A percentile compares a stretch with the other conserved stretches of the same genome.
phyloP scores from a whole-genome alignment of 2,329 filamentous ascomycete species.

The Colletotrichum phormii region DNA sequence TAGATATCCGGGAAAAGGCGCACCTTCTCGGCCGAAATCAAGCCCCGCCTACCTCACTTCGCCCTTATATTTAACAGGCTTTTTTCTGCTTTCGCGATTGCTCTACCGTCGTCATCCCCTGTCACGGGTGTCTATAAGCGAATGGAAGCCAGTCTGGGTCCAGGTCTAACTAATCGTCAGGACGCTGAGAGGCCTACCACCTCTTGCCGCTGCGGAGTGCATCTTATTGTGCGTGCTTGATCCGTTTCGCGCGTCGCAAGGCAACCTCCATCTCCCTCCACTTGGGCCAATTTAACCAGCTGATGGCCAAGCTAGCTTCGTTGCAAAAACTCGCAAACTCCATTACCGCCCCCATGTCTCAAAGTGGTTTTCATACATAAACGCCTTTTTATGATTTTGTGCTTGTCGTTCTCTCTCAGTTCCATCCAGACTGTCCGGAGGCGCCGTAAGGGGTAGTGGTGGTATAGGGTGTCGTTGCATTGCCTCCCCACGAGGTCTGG shows the following conservation, averaged over 20 bases:
- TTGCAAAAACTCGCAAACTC: conserved; percentile 30
- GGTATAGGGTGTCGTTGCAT: conserved; percentile 58
- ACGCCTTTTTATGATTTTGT: conserved; percentile 24
- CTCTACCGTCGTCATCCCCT: neutral
- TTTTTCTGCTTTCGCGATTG: neutral
- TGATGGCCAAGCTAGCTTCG: conserved; percentile 1
- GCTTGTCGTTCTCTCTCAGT: conserved; percentile 45
- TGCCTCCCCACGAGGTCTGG: conserved; percentile 75
- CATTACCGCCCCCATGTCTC: conserved; percentile 22
- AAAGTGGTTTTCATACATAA: conserved; percentile 18
- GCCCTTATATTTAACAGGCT: neutral
- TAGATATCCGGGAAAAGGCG: neutral
- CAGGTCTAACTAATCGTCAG: neutral
- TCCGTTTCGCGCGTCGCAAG: neutral
- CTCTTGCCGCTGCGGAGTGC: neutral
- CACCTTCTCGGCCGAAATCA: neutral
- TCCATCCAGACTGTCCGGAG: conserved; percentile 64
- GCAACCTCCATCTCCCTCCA: conserved; percentile 1
- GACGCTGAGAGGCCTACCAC: neutral
- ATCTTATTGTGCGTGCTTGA: neutral
- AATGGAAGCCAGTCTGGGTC: neutral
- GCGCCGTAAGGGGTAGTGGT: conserved; percentile 59
- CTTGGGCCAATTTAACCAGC: neutral
- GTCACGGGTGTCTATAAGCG: neutral
- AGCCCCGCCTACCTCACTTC: neutral